Percentiles rank a stretch among this genome's conserved stretches.
phyloP scores from a whole-genome alignment of 78 protist genomes.

The Dictyostelium citrinum region DNA sequence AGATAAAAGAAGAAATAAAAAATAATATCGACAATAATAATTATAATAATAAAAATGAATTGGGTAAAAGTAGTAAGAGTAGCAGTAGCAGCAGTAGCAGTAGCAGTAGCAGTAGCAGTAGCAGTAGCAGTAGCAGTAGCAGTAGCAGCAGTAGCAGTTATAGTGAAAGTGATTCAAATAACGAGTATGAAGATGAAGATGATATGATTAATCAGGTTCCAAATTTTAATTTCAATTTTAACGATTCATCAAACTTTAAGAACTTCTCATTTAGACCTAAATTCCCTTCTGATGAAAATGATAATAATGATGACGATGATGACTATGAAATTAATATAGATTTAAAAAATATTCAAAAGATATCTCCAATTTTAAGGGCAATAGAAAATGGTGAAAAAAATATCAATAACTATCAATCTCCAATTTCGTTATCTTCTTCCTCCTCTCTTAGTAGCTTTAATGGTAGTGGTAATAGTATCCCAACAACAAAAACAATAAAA shows the following conservation, averaged over 20 bases:
- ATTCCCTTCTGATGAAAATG: background rate
- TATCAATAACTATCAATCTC: background rate
- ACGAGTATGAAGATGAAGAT: background rate
- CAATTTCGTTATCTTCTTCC: background rate
- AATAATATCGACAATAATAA: background rate
- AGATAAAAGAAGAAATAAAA: background rate
- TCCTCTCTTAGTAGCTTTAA: background rate
- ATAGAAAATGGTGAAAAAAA: background rate
- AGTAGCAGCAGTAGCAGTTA: background rate
- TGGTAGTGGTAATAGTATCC: background rate
- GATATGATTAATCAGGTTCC: background rate
- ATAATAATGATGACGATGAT: background rate
- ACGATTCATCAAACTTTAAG: background rate
- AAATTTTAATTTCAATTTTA: background rate
- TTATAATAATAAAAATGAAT: background rate
- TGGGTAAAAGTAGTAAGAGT: background rate
- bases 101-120: background rate
- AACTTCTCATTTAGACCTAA: constrained; percentile 1
- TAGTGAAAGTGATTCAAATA: background rate
- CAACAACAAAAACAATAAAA: background rate
- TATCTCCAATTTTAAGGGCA: constrained; percentile 22
- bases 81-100: no score
- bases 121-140: background rate
- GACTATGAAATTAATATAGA: background rate
- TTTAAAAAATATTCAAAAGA: constrained; percentile 1